Evolutionary conservation across 306 rosid genomes (phyloP).

Genomic region (Geum urbanum): DNA sequence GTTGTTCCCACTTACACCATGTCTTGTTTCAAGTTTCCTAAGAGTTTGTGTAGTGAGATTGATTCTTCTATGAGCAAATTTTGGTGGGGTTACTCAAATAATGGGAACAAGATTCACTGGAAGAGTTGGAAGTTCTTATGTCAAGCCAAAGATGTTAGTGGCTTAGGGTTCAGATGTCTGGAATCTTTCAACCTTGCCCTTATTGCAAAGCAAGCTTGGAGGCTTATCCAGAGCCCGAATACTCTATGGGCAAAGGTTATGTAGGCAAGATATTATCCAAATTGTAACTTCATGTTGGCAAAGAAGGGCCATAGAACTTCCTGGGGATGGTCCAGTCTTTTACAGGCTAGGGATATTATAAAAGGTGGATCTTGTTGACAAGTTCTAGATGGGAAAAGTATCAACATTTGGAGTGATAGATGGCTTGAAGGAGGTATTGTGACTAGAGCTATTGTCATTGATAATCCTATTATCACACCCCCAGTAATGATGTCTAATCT

Average conservation of each 20-base stretch:
- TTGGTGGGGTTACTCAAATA: not conserved
- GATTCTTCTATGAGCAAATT: not conserved
- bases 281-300: too few relatives aligned
- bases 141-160: not conserved
- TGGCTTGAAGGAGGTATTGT: too few relatives aligned
- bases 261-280: not conserved
- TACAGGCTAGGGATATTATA: too few relatives aligned
- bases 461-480: too few relatives aligned
- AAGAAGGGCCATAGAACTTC: too few relatives aligned
- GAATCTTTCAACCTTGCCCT: not conserved
- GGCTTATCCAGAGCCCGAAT: not conserved
- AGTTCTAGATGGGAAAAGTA: too few relatives aligned
- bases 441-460: too few relatives aligned
- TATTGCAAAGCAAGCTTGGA: not conserved
- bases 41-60: not conserved
- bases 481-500: too few relatives aligned
- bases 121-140: not conserved
- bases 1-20: not conserved
- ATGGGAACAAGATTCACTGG: too few relatives aligned
- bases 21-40: not conserved
- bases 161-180: not conserved
- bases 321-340: too few relatives aligned
- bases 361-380: too few relatives aligned
- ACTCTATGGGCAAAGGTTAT: not conserved
- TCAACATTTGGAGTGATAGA: too few relatives aligned